A percentile compares a stretch with the other conserved stretches of the same genome.
Evolutionary conservation across 768 basidiomycete genomes (phyloP).

Genomic region (Mycena filopes): DNA sequence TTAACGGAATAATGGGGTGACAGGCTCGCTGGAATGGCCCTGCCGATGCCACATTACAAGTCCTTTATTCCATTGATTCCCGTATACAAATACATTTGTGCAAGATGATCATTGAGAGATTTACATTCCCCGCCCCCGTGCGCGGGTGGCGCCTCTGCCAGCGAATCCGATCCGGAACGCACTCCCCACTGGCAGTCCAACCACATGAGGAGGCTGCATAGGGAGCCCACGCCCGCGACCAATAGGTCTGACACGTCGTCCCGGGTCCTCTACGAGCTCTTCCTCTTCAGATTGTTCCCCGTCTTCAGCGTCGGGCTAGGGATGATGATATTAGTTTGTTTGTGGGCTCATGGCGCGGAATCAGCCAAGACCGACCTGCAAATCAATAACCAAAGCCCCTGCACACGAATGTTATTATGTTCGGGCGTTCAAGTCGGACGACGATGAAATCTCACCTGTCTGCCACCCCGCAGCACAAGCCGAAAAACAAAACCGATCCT

Average conservation of each 20-base stretch:
- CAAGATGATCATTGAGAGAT: not conserved
- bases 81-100: slow-evolving; percentile 22
- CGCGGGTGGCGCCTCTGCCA: slow-evolving; percentile 58
- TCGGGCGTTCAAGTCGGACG: not conserved
- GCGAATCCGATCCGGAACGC: slow-evolving; percentile 69
- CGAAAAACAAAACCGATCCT: slow-evolving; percentile 79
- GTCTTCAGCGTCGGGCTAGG: slow-evolving; percentile 40
- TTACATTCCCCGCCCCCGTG: slow-evolving; percentile 37
- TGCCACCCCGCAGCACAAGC: slow-evolving; percentile 93
- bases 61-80: slow-evolving; percentile 1
- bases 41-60: slow-evolving; percentile 18
- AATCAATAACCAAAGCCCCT: slow-evolving; percentile 87
- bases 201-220: slow-evolving; percentile 43
- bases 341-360: slow-evolving; percentile 12
- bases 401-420: not conserved
- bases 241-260: slow-evolving; percentile 12
- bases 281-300: slow-evolving; percentile 42
- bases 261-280: slow-evolving; percentile 43
- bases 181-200: slow-evolving; percentile 32
- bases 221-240: slow-evolving; percentile 38
- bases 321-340: slow-evolving; percentile 31
- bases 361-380: slow-evolving; percentile 63
- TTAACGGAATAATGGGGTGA: slow-evolving; percentile 7
- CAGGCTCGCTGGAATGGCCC: not conserved
- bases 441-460: slow-evolving; percentile 44